Evolutionary conservation across 2,329 filamentous ascomycete genomes (phyloP).

Genomic region (Elsinoe necatrix): DNA sequence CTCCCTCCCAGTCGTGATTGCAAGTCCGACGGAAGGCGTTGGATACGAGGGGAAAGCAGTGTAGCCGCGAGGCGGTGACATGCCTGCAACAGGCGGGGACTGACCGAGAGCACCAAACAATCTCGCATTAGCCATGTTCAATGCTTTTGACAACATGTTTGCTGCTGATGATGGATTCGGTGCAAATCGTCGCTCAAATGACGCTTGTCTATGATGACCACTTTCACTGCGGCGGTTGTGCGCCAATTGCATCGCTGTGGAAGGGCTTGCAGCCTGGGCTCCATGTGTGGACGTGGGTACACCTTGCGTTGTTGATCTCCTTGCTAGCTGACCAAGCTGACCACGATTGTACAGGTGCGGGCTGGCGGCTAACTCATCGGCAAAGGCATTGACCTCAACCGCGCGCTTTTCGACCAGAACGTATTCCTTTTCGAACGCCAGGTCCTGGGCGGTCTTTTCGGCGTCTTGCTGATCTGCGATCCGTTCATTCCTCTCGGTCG

Average conservation of each 20-base stretch:
- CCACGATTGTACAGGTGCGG: slow-evolving; percentile 51
- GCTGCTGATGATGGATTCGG: slow-evolving; percentile 67
- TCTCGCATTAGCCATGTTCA: slow-evolving; percentile 80
- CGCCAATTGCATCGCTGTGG: slow-evolving; percentile 66
- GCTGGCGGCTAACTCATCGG: slow-evolving; percentile 85
- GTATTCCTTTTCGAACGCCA: slow-evolving; percentile 87
- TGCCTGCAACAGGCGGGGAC: slow-evolving; percentile 53
- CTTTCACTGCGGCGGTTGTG: slow-evolving; percentile 55
- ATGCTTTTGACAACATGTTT: slow-evolving; percentile 87
- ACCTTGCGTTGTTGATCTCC: slow-evolving; percentile 72
- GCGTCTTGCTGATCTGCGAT: slow-evolving; percentile 33
- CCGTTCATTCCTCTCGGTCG: slow-evolving; percentile 33
- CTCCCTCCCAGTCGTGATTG: slow-evolving; percentile 51
- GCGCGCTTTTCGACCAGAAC: slow-evolving; percentile 91
- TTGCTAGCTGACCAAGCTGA: slow-evolving; percentile 47
- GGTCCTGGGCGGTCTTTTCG: slow-evolving; percentile 70
- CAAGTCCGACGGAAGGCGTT: slow-evolving; percentile 59
- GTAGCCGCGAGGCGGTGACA: slow-evolving; percentile 67
- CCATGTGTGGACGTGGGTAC: slow-evolving; percentile 60
- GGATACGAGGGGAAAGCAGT: slow-evolving; percentile 81
- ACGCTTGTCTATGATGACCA: slow-evolving; percentile 62
- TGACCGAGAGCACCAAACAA: slow-evolving; percentile 61
- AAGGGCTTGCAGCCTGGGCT: slow-evolving; percentile 55
- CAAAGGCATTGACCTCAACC: slow-evolving; percentile 94
- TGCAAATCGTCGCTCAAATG: slow-evolving; percentile 73